Percentiles rank a stretch among this genome's conserved stretches.
phyloP scores from a whole-genome alignment of 1,139 yeast species.

The Sugiyamaella novakii region DNA sequence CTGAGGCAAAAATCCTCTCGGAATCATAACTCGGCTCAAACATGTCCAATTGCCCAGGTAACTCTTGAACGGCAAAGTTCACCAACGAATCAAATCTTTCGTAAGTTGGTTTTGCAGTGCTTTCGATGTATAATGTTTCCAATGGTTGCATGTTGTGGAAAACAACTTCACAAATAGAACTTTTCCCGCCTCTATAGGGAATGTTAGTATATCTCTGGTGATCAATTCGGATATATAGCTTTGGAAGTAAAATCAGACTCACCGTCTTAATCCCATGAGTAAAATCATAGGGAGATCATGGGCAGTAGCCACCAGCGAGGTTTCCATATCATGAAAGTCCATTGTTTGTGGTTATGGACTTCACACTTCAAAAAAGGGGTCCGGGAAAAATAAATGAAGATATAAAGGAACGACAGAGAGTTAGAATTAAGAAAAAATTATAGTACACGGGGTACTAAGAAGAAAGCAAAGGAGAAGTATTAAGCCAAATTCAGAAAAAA shows the following conservation, averaged over 20 bases:
- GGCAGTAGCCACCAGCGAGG: conserved; percentile 28
- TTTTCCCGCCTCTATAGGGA: conserved; percentile 58
- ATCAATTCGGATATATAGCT: too few relatives aligned
- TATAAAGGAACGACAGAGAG: too few relatives aligned
- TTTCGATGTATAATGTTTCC: conserved; percentile 86
- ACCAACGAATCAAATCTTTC: conserved; percentile 61
- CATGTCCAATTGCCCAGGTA: conserved; percentile 91
- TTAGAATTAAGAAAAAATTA: too few relatives aligned
- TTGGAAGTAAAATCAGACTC: too few relatives aligned
- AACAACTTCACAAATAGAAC: conserved; percentile 91
- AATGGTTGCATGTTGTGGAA: conserved; percentile 96
- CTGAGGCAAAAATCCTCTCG: conserved; percentile 72
- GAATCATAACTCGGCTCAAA: conserved; percentile 79
- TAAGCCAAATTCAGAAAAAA: too few relatives aligned
- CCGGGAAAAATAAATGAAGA: too few relatives aligned
- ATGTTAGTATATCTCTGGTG: neutral
- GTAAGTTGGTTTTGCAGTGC: conserved; percentile 83
- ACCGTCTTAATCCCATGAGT: conserved; percentile 80
- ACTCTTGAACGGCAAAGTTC: conserved; percentile 89
- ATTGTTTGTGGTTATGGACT: neutral
- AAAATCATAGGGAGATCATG: conserved; percentile 44
- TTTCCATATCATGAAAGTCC: conserved; percentile 27
- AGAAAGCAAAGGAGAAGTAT: too few relatives aligned
- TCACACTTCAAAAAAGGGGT: too few relatives aligned
- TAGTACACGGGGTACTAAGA: too few relatives aligned